Conservation (phyloP, 345 rosid genomes). For the Mangifera indica region DNA sequence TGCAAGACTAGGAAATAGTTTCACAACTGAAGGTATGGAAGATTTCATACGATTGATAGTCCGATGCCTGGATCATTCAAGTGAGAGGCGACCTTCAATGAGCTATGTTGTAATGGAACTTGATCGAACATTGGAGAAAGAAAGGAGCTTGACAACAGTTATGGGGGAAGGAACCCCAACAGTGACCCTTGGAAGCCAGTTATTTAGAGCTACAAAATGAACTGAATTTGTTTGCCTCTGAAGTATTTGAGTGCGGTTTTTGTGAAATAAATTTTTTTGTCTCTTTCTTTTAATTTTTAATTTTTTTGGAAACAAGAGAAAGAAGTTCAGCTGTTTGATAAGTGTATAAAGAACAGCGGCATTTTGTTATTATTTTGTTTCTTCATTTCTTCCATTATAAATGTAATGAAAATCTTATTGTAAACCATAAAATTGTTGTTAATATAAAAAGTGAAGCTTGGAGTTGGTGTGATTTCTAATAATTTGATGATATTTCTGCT, state of each 20-base stretch:
- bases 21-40: slow-evolving; percentile 85
- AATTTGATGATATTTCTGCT: neutral
- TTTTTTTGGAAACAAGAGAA: slow-evolving; percentile 12
- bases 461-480: slow-evolving; percentile 26
- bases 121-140: slow-evolving; percentile 71
- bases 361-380: slow-evolving; percentile 17
- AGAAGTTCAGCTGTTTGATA: slow-evolving; percentile 70
- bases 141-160: slow-evolving; percentile 72
- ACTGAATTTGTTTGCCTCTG: slow-evolving; percentile 13
- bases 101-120: slow-evolving; percentile 71
- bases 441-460: slow-evolving; percentile 34
- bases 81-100: slow-evolving; percentile 81
- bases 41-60: slow-evolving; percentile 55
- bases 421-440: slow-evolving; percentile 48
- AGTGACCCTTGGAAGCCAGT: slow-evolving; percentile 88
- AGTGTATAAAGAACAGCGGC: slow-evolving; percentile 79
- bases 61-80: slow-evolving; percentile 62
- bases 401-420: slow-evolving; percentile 48
- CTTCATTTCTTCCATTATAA: slow-evolving; percentile 28
- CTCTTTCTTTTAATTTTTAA: neutral
- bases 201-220: slow-evolving; percentile 57
- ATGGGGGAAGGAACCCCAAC: slow-evolving; percentile 84
- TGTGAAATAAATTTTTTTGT: slow-evolving; percentile 29
- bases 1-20: slow-evolving; percentile 60
- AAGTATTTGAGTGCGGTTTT: slow-evolving; percentile 35